Base-by-base conservation (phyloP, 2,329 filamentous ascomycete species). In the Stylonectria norvegica region DNA sequence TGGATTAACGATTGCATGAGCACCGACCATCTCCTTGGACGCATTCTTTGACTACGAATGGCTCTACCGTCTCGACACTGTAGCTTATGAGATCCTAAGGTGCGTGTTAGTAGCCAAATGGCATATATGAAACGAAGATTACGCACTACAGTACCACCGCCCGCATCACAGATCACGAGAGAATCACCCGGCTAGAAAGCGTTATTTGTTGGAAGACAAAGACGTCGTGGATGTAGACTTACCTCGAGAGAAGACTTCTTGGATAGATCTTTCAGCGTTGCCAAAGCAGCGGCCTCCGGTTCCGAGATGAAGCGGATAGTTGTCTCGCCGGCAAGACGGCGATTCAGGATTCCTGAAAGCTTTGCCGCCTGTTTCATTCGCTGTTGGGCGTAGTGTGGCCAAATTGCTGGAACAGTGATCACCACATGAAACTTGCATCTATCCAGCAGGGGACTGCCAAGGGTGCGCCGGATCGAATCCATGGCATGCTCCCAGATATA, bases 261-360 rank as follows among this genome's bases (percentile, higher is more conserved):
- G 0, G 49, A 45, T 0, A 65, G 37, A 2, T 64, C 60, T 1
- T 53, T 44, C 1, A 72, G 44, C 0, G 62, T 63, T 0, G 67
- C 62, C 0, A 74, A 25, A 0, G 69, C 69, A 1, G 70, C 70
- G 0, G 70, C 71, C 42, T 74, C 70, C 0, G 70, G 71, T 40
- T 74, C 71, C 0, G 64, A 61, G 0, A 72, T 46, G 27, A 72
- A 67, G 0, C 42, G 27, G 5, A 71, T 34, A 0, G 33, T 54
- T 0, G 70, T 71, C 0, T 53, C 22, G 0, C 61, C 64, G 2
- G 53, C 53, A 0, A 34, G 4, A 0, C 63, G 49, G 0, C 25
- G 7, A 0, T 47, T 34, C 0, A 70, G 42, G 5, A 73, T 63
- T 0, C 68, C 69, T 0, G 69, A 63, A 0, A 36, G 9, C 0